Evolutionary conservation across 176 grass and related monocot genomes (phyloP).

Genomic region (Triticum monococcum): DNA sequence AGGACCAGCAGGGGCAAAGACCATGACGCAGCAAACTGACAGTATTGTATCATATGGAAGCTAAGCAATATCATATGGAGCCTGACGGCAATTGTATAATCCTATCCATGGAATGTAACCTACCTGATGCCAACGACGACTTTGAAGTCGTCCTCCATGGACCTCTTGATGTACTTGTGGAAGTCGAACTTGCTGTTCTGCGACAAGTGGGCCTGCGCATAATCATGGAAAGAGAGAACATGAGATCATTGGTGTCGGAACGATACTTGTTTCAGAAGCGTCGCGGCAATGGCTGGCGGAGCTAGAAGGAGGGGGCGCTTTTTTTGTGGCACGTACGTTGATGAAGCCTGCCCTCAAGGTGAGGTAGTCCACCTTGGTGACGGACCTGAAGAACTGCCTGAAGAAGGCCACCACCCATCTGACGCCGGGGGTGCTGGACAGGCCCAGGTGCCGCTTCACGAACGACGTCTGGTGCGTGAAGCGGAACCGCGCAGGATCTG

Average conservation of each 20-base stretch:
- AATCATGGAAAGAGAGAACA: no score
- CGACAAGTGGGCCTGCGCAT: slow-evolving; percentile 58
- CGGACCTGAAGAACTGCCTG: slow-evolving; percentile 87
- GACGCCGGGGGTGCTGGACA: slow-evolving; percentile 52
- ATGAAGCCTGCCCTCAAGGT: slow-evolving; percentile 89
- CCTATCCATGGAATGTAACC: no score
- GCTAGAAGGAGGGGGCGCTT: neutral
- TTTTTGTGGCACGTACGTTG: slow-evolving; percentile 50
- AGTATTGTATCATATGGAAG: no score
- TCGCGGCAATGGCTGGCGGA: neutral
- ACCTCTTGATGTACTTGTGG: slow-evolving; percentile 88
- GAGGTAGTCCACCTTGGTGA: slow-evolving; percentile 84
- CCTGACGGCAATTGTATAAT: neutral
- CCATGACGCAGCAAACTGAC: neutral
- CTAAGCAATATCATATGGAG: no score
- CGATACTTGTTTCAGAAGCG: neutral
- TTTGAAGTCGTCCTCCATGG: slow-evolving; percentile 90
- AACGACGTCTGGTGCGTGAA: slow-evolving; percentile 81
- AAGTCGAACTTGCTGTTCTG: slow-evolving; percentile 72
- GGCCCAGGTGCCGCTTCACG: slow-evolving; percentile 59
- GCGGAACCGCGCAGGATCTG: slow-evolving; percentile 80
- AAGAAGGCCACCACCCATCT: slow-evolving; percentile 73
- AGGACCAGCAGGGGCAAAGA: neutral
- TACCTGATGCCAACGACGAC: slow-evolving; percentile 84
- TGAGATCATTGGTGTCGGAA: neutral